Conservation (phyloP, 768 basidiomycete genomes). For the Clitopilus hobsonii region DNA sequence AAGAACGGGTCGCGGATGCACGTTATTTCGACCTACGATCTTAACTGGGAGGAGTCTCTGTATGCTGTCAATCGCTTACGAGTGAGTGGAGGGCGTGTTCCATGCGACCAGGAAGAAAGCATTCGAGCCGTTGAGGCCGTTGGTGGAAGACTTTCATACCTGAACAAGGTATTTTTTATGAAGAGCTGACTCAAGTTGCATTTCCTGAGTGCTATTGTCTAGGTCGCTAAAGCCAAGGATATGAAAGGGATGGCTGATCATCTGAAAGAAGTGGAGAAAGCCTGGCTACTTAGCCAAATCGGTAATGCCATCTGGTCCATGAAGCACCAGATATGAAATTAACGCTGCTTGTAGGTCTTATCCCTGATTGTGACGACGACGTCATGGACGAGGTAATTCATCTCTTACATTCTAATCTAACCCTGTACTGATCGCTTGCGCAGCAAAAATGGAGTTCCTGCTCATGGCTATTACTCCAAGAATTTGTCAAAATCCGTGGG, state of each 20-base stretch:
- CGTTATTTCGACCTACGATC: slow-evolving; percentile 70
- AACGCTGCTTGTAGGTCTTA: slow-evolving; percentile 41
- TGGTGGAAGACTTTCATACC: slow-evolving; percentile 77
- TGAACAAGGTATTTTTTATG: slow-evolving; percentile 58
- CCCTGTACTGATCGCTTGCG: background rate
- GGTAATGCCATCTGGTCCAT: background rate
- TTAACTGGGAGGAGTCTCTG: slow-evolving; percentile 53
- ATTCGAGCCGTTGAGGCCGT: slow-evolving; percentile 53
- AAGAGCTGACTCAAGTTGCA: too few relatives aligned
- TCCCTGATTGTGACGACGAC: slow-evolving; percentile 80
- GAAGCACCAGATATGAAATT: too few relatives aligned
- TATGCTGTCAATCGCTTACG: slow-evolving; percentile 55
- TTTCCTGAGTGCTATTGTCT: background rate
- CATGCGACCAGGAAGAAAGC: slow-evolving; percentile 26
- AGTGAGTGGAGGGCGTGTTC: slow-evolving; percentile 25
- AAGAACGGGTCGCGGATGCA: slow-evolving; percentile 75
- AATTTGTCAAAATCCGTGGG: slow-evolving; percentile 61
- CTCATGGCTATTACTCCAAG: slow-evolving; percentile 72
- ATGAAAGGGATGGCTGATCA: slow-evolving; percentile 74
- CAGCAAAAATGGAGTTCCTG: slow-evolving; percentile 82
- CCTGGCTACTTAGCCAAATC: background rate
- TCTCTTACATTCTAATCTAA: background rate
- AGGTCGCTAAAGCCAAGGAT: slow-evolving; percentile 56
- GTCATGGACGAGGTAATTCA: slow-evolving; percentile 87
- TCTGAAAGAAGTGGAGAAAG: slow-evolving; percentile 41